Percentiles rank a stretch among this genome's conserved stretches.
These are phyloP conservation scores for Pseudognaphalium luteoalbum DNA, from an alignment of 129 eudicot species.

Conservation along the genomic window DNA sequence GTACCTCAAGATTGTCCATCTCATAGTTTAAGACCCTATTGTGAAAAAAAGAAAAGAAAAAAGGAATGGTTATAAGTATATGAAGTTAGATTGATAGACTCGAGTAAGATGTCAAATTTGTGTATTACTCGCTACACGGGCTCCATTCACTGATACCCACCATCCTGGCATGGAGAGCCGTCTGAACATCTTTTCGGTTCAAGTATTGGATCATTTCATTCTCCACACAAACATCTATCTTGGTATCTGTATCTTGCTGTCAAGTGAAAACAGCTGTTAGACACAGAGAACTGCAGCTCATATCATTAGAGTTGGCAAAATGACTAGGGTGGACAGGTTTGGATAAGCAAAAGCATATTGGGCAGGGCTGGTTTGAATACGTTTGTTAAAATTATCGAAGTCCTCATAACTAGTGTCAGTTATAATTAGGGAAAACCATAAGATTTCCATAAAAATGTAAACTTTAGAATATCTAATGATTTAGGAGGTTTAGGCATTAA, in stretches of 20 bases:
- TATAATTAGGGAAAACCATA: neutral
- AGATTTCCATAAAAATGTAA: no score
- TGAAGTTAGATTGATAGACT: neutral
- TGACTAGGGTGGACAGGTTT: neutral
- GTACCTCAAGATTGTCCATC: constrained; percentile 38
- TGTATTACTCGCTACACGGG: constrained; percentile 48
- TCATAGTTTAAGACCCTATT: constrained; percentile 43
- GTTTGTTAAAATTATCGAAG: neutral
- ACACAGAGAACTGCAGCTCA: neutral
- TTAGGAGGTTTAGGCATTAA: no score
- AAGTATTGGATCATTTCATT: constrained; percentile 48
- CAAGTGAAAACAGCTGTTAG: constrained; percentile 13
- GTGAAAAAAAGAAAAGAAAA: neutral
- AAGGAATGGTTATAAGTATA: neutral
- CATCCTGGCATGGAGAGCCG: constrained; percentile 56
- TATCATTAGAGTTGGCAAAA: neutral
- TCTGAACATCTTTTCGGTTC: constrained; percentile 63
- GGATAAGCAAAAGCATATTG: neutral
- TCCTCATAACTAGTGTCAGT: neutral
- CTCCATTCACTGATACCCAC: constrained; percentile 50
- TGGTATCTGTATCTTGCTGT: constrained; percentile 39
- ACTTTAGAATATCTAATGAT: no score
- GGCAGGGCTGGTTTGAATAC: neutral
- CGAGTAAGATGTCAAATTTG: neutral
- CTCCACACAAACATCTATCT: constrained; percentile 61